Evolutionary conservation across 2,329 filamentous ascomycete species (phyloP).

Genomic region (Immersiporthe knoxdaviesiana): DNA sequence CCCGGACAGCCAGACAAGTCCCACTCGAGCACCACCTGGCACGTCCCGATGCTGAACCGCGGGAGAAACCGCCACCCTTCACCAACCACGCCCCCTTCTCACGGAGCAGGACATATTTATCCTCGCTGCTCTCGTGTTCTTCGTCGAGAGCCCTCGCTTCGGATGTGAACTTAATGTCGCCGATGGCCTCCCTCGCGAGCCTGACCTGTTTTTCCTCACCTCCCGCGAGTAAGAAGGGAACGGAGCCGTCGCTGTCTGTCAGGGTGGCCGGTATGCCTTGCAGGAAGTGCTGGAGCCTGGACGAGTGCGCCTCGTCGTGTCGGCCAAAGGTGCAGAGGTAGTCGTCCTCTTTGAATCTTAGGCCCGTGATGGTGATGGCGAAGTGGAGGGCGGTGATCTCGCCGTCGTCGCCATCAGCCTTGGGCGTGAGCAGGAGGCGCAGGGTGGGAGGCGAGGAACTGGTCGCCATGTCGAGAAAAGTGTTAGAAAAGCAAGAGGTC

Average conservation of each 20-base stretch:
- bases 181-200: background rate
- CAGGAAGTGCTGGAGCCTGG: constrained; percentile 2
- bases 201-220: background rate
- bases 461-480: background rate
- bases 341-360: background rate
- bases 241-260: background rate
- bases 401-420: background rate
- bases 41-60: background rate
- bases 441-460: background rate
- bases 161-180: background rate
- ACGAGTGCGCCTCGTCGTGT: background rate
- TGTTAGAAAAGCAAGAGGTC: background rate
- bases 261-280: background rate
- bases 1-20: constrained; percentile 30
- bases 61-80: constrained; percentile 20
- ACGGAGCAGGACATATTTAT: constrained; percentile 1
- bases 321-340: constrained; percentile 5
- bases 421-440: constrained; percentile 10
- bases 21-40: constrained; percentile 30
- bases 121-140: background rate
- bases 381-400: background rate
- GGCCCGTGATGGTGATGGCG: background rate
- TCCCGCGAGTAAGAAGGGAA: background rate
- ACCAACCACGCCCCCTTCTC: constrained; percentile 14
- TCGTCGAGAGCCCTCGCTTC: background rate